Evolutionary conservation across 208 protist species (phyloP).

Genomic region (Trypanosoma platydactyli): DNA sequence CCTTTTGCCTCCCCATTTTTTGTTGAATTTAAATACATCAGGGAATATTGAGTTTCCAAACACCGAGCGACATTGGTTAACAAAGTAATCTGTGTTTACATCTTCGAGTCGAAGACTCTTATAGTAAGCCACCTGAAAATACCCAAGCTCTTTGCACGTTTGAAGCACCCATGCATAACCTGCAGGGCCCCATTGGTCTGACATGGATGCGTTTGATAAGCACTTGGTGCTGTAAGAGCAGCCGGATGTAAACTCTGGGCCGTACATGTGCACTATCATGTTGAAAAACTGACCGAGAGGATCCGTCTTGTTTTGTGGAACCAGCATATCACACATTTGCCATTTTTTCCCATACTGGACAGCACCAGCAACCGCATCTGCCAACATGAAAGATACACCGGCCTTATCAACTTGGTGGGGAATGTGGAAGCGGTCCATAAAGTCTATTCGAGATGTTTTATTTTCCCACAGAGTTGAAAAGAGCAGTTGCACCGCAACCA

Average conservation of each 20-base stretch:
- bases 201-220: constrained; percentile 33
- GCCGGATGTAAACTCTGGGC: constrained; percentile 26
- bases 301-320: constrained; percentile 14
- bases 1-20: constrained; percentile 31
- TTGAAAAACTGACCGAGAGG: constrained; percentile 17
- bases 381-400: constrained; percentile 39
- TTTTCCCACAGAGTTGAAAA: constrained; percentile 31
- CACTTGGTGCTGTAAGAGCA: constrained; percentile 46
- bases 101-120: constrained; percentile 30
- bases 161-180: constrained; percentile 44
- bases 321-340: constrained; percentile 30
- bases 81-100: constrained; percentile 35
- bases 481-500: constrained; percentile 19
- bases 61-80: constrained; percentile 37
- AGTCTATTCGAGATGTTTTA: not conserved
- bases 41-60: constrained; percentile 36
- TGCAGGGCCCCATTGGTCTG: constrained; percentile 25
- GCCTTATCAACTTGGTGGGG: constrained; percentile 36
- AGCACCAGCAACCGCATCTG: constrained; percentile 36
- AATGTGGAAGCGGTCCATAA: constrained; percentile 25
- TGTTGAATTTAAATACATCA: constrained; percentile 43
- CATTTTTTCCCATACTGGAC: constrained; percentile 49
- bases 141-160: constrained; percentile 41
- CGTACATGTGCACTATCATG: constrained; percentile 32
- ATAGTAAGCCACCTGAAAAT: constrained; percentile 42